A percentile compares a stretch with the other conserved stretches of the same genome.
Evolutionary conservation across 2,329 filamentous ascomycete genomes (phyloP).

Genomic region (Boeremia lycopersici): DNA sequence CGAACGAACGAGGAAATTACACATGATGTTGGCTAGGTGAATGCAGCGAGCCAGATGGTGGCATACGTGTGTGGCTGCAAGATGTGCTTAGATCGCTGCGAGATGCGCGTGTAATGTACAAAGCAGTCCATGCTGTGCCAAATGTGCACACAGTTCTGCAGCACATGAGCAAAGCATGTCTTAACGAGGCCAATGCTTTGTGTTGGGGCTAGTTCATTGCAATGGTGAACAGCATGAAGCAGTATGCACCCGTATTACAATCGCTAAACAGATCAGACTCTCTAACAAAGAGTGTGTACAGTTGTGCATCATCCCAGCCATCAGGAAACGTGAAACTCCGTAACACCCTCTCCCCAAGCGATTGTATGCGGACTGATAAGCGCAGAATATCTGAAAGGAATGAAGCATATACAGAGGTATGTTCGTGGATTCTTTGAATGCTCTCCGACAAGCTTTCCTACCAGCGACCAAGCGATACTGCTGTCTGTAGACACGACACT

Average conservation of each 20-base stretch:
- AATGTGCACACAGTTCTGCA: neutral
- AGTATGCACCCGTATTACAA: neutral
- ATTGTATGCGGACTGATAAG: neutral
- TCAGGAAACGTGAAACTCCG: neutral
- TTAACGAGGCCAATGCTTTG: neutral
- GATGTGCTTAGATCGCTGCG: neutral
- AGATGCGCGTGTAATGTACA: neutral
- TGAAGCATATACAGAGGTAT: neutral
- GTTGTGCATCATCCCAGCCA: neutral
- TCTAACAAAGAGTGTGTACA: neutral
- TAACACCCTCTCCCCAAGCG: neutral
- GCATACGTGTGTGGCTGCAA: conserved; percentile 5
- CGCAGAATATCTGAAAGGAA: neutral
- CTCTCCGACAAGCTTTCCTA: neutral
- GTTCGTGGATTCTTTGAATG: neutral
- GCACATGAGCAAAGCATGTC: neutral
- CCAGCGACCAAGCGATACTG: neutral
- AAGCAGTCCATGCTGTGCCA: neutral
- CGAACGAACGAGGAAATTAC: conserved; percentile 11
- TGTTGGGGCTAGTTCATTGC: neutral
- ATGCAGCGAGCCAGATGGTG: conserved; percentile 7
- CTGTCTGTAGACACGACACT: neutral
- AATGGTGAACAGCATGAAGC: neutral
- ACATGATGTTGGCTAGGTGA: neutral
- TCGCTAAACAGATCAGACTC: neutral